phyloP scores from a whole-genome alignment of 768 basidiomycete genomes.

The Lactarius sanguifluus region DNA sequence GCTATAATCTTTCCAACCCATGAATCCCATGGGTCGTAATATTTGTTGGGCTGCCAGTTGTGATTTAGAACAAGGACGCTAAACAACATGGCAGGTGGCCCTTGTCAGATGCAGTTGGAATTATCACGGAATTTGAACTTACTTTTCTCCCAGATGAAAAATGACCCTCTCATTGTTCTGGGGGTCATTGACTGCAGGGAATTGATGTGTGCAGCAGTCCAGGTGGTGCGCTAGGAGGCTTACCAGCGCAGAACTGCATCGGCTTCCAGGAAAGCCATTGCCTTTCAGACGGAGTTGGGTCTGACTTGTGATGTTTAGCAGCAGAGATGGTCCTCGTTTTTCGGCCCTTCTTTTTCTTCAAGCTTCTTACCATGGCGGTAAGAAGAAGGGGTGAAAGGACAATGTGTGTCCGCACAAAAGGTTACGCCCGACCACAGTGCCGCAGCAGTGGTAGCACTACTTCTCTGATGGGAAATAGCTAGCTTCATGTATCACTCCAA shows the following conservation, averaged over 20 bases:
- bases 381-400: neutral
- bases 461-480: neutral
- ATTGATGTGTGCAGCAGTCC: neutral
- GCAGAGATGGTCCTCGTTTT: neutral
- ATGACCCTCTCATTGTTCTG: slow-evolving; percentile 1
- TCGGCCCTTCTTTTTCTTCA: slow-evolving; percentile 1
- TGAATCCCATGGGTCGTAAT: slow-evolving; percentile 9
- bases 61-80: slow-evolving; percentile 20
- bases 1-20: slow-evolving; percentile 22
- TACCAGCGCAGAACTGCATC: slow-evolving; percentile 16
- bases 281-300: neutral
- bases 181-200: slow-evolving; percentile 6
- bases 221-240: neutral
- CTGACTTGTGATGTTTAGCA: neutral
- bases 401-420: neutral
- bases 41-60: neutral
- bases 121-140: neutral
- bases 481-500: too few species aligned
- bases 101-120: neutral
- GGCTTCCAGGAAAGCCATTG: slow-evolving; percentile 17
- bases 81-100: neutral
- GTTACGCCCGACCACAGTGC: neutral
- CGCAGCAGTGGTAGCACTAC: neutral
- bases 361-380: neutral
- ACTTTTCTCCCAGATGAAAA: slow-evolving; percentile 11